These are phyloP conservation scores for Leccinum rimulosum DNA, from an alignment of 768 basidiomycete species.

Conservation along the genomic window DNA sequence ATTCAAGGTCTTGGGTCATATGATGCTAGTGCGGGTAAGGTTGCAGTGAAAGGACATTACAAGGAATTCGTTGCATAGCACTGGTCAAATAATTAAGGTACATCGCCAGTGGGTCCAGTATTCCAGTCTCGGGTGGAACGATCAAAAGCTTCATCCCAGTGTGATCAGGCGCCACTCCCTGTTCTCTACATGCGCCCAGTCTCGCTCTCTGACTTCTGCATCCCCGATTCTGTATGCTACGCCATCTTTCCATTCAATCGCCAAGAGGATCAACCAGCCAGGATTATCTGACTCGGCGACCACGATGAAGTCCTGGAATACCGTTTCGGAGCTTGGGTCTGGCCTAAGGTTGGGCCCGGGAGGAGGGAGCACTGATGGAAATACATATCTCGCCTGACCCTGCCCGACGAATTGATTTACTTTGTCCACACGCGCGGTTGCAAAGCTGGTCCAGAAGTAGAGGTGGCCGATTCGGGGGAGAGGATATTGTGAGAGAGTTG, in stretches of 20 bases:
- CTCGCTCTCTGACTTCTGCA: neutral
- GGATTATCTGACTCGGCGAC: neutral
- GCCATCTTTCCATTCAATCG: neutral
- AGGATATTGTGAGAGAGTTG: neutral
- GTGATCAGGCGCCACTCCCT: slow-evolving; percentile 11
- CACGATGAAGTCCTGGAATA: slow-evolving; percentile 14
- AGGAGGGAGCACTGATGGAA: neutral
- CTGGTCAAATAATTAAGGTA: no score
- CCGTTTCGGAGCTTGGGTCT: neutral
- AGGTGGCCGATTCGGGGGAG: slow-evolving; percentile 2
- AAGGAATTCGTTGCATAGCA: neutral
- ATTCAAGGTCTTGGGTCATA: no score
- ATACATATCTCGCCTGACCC: neutral
- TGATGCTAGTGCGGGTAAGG: no score
- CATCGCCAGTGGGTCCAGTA: neutral
- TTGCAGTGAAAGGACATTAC: no score
- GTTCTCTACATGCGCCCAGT: slow-evolving; percentile 8
- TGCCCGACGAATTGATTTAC: neutral
- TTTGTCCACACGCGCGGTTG: neutral
- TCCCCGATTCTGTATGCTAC: neutral
- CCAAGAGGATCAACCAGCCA: neutral
- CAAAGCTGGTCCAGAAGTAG: slow-evolving; percentile 17
- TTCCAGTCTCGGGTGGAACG: neutral
- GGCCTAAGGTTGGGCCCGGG: neutral
- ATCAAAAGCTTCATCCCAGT: neutral